Base-by-base conservation (phyloP, 2,329 filamentous ascomycete genomes). In the Pestalotiopsis sp. region DNA sequence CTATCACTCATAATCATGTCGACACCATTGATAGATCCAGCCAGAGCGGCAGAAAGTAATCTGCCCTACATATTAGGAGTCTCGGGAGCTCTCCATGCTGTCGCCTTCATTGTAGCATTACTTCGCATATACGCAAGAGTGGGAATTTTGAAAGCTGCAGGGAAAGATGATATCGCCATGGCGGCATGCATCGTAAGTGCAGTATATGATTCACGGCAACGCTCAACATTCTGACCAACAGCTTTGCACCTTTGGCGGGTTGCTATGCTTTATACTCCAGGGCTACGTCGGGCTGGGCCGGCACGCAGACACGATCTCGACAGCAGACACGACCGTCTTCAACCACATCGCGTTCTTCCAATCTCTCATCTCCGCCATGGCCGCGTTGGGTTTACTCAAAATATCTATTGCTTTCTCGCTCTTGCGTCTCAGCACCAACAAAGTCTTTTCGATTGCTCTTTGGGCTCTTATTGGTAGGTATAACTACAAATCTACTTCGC, bases 301-400 rank as follows among this genome's bases (percentile, higher is more conserved):
- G 62, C 84, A 86, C 69, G 73, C 76, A 10, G 68, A 75, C 3
- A 80, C 80, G 3, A 75, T 85, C 44, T 69, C 75, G 2, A 66
- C 67, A 1, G 35, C 71, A 1, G 79, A 81, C 58, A 76, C 78
- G 14, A 71, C 72, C 17, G 71, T 73, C 1, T 81, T 83, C 64
- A 70, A 76, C 1, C 81, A 83, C 57, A 79, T 81, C 55, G 77
- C 78, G 30, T 86, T 81, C 70, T 78, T 81, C 61, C 82, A 86
- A 68, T 80, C 81, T 7, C 74, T 88, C 61, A 74, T 84, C 57
- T 77, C 83, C 24, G 81, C 85, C 71, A 67, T 71, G 11, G 72
- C 81, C 11, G 82, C 78, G 1, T 76, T 83, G 4, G 78, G 78
- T 4, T 72, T 79, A 1, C 79, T 84, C 35, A 67, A 67, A 17